Conservation (phyloP, 495 filamentous ascomycete genomes). For the Aspergillus mulundensis region DNA sequence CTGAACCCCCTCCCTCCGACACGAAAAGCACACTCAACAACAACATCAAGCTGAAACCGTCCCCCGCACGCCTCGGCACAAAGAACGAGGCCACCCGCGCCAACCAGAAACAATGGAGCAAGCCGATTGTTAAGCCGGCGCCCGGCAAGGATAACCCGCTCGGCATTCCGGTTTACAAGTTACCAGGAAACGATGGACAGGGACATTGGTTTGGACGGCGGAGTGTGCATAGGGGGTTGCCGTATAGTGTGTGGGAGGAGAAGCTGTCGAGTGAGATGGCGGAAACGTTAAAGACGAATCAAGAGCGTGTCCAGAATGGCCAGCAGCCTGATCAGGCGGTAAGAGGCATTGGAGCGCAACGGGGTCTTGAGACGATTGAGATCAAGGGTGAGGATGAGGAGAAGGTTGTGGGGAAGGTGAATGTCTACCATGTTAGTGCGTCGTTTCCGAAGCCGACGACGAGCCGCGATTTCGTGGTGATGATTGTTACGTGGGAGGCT, state of each 20-base stretch:
- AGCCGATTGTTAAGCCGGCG: slow-evolving; percentile 65
- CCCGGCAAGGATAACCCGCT: slow-evolving; percentile 67
- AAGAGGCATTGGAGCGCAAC: slow-evolving; percentile 79
- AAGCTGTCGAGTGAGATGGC: slow-evolving; percentile 47
- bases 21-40: slow-evolving; percentile 4
- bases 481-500: slow-evolving; percentile 57
- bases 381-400: slow-evolving; percentile 44
- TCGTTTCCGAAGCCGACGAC: slow-evolving; percentile 88
- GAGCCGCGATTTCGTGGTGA: slow-evolving; percentile 79
- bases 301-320: slow-evolving; percentile 47
- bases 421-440: slow-evolving; percentile 79
- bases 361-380: slow-evolving; percentile 56
- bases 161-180: slow-evolving; percentile 73
- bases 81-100: slow-evolving; percentile 41
- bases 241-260: slow-evolving; percentile 62
- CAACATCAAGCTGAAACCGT: neutral
- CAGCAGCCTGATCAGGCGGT: slow-evolving; percentile 52
- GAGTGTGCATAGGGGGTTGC: slow-evolving; percentile 72
- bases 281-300: slow-evolving; percentile 55
- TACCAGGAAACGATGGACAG: slow-evolving; percentile 70
- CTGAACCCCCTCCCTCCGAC: slow-evolving; percentile 38
- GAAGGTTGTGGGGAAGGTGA: slow-evolving; percentile 25
- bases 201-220: slow-evolving; percentile 87
- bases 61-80: slow-evolving; percentile 44
- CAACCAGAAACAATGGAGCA: slow-evolving; percentile 81